Conservation (phyloP, 192 early-diverging fungal genomes). For the Podila epigama region DNA sequence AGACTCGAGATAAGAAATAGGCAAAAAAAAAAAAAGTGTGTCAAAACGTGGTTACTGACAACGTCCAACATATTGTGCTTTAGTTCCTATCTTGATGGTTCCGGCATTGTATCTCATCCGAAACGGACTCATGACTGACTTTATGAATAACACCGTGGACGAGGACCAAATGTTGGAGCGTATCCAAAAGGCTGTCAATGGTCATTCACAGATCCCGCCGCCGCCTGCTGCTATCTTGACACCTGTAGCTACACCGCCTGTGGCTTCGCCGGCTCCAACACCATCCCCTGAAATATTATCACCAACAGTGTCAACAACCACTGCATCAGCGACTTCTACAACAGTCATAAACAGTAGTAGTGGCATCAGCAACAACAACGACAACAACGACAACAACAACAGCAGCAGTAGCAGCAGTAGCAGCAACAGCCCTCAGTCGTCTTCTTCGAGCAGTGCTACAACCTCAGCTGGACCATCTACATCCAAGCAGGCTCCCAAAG, state of each 20-base stretch:
- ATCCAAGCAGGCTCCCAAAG: not conserved
- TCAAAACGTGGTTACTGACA: not conserved
- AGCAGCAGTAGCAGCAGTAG: not conserved
- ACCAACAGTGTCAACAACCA: too few relatives aligned
- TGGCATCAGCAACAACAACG: too few relatives aligned
- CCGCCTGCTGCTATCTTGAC: slow-evolving; percentile 7
- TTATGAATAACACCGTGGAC: slow-evolving; percentile 38
- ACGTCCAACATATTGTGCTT: too few relatives aligned
- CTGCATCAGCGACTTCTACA: too few relatives aligned
- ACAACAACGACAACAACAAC: too few relatives aligned
- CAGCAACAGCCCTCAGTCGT: not conserved
- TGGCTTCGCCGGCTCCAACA: not conserved
- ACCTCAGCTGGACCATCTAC: not conserved
- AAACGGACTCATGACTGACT: slow-evolving; percentile 38
- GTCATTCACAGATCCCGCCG: slow-evolving; percentile 37
- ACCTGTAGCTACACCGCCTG: not conserved
- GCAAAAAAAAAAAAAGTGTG: not conserved
- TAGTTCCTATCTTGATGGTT: slow-evolving; percentile 42
- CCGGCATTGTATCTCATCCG: slow-evolving; percentile 38
- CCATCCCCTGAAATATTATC: not conserved
- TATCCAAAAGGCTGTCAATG: slow-evolving; percentile 20
- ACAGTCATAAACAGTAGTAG: too few relatives aligned
- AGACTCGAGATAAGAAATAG: not conserved
- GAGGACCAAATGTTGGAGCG: slow-evolving; percentile 32
- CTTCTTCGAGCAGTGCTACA: not conserved